Evolutionary conservation across 768 basidiomycete species (phyloP), one percentile per base, ranked within the genome.

Genomic region (Pisolithus albus): DNA sequence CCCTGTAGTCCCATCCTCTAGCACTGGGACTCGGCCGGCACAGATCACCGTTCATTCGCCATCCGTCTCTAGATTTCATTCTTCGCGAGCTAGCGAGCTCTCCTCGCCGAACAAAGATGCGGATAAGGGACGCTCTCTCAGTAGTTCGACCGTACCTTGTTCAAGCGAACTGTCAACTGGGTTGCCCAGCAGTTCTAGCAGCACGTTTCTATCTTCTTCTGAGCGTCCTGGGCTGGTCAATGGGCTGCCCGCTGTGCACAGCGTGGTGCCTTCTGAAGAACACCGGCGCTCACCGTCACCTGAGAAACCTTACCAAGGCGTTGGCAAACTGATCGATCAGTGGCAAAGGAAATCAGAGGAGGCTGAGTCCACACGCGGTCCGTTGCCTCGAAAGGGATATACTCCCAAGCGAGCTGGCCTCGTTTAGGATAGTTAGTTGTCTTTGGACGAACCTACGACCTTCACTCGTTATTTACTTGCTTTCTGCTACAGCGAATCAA

Each of bases 261-360:
- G 57, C 24, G 47, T 32, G 7, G 5, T 43, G 37, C 56, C 60
- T 18, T 37, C 54, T n/a, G 65, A 59, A 37, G 65, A 67, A 36
- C 61, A 69, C 13, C 46, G 51, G 19, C 75, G 76, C 13, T 74
- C 86, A 13, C 72, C 86, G 5, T 84, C 86, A 8, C 86, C 87
- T 7, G 89, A 92, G 61, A 75, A 77, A 50, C 84, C 86, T 30
- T 92, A 84, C 65, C 83, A 82, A 61, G 90, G 90, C 36, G 90
- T 92, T 41, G 84, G 88, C 26, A 87, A 78, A 68, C 73, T 92
- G 34, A 92, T 92, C 56, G 87, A 89, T 62, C 81, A 91, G 62
- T 92, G 90, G 90, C 88, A 92, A 66, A 81, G 80, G 52, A 91
- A 86, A 69, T 81, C 84, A 34, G 82, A 78, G 16, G 85, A 84